A percentile compares a stretch with the other conserved stretches of the same genome.
Evolutionary conservation across 2,329 filamentous ascomycete genomes (phyloP).

Genomic region (Metarhizium brunneum): DNA sequence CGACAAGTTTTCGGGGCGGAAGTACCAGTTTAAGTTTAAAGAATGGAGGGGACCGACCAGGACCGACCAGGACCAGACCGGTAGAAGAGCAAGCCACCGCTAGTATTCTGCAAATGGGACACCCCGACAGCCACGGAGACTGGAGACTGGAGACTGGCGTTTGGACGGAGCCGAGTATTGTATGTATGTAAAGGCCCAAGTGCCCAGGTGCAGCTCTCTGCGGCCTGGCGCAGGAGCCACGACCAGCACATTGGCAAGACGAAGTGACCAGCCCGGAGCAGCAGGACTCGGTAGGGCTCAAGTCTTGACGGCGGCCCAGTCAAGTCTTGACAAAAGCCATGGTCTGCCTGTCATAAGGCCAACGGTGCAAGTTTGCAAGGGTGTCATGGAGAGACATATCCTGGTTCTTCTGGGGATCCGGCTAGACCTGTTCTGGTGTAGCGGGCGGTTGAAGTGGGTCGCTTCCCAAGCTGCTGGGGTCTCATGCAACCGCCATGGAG

Average conservation of each 20-base stretch:
- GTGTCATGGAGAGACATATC: neutral
- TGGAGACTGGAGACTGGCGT: neutral
- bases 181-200: no score
- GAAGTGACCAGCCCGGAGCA: no score
- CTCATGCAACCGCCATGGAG: neutral
- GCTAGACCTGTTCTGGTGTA: constrained; percentile 5
- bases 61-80: constrained; percentile 1
- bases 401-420: constrained; percentile 1
- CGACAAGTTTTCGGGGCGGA: neutral
- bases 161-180: neutral
- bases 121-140: neutral
- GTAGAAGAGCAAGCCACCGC: constrained; percentile 4
- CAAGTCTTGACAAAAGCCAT: neutral
- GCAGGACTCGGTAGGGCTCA: no score
- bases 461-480: neutral
- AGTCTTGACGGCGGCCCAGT: no score
- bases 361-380: no score
- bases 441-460: neutral
- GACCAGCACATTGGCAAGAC: no score
- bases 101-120: neutral
- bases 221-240: no score
- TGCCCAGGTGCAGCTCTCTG: no score
- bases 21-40: neutral
- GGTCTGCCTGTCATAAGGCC: neutral
- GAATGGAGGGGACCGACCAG: constrained; percentile 1